phyloP scores from a whole-genome alignment of 495 filamentous ascomycete species.

The Aspergillus indologenus region DNA sequence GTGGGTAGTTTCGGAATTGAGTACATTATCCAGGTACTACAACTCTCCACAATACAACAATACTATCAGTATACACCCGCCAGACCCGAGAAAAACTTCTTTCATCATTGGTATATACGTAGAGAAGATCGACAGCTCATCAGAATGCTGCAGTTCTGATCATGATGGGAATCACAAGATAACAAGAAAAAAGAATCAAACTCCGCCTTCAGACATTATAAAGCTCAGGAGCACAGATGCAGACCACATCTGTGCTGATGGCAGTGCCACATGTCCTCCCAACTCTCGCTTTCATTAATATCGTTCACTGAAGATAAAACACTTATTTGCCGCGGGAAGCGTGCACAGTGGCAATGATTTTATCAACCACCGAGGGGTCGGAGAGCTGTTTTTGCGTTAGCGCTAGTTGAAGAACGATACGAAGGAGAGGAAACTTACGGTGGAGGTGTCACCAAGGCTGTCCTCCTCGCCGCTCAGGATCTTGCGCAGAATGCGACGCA shows the following conservation, averaged over 20 bases:
- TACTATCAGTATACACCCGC: not conserved
- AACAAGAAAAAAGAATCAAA: not conserved
- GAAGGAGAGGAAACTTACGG: conserved; percentile 55
- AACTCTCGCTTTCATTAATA: not conserved
- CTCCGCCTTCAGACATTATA: not conserved
- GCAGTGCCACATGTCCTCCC: not conserved
- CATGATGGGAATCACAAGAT: conserved; percentile 17
- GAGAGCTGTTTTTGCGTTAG: conserved; percentile 58
- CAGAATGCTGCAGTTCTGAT: not conserved
- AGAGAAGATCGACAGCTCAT: not conserved
- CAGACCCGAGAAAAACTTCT: not conserved
- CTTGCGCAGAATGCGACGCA: conserved; percentile 96
- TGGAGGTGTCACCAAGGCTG: conserved; percentile 88
- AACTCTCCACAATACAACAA: not conserved
- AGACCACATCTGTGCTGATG: not conserved
- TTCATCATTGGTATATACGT: not conserved
- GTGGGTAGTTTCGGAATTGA: too few species aligned
- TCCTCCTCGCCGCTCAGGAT: conserved; percentile 96
- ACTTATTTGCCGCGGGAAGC: conserved; percentile 51
- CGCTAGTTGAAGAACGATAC: not conserved
- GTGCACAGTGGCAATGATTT: conserved; percentile 81
- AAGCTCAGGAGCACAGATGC: not conserved
- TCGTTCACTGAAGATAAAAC: not conserved
- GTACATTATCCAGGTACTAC: too few species aligned
- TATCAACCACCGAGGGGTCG: conserved; percentile 83